Evolutionary conservation across 2,329 filamentous ascomycete species (phyloP).

Genomic region (Epichloe gansuensis): DNA sequence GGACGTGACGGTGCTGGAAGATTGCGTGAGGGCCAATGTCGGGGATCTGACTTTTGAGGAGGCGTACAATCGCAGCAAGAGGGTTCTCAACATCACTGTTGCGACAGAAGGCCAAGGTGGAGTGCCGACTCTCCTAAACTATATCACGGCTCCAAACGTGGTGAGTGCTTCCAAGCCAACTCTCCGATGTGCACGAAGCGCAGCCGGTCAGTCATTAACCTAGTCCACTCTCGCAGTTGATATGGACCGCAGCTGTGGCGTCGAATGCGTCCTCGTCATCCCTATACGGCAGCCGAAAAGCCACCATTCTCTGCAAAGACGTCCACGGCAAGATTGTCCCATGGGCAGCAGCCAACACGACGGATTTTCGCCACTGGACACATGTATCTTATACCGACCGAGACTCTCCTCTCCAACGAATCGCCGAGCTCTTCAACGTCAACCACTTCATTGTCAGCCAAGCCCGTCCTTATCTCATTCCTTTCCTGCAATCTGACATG

Average conservation of each 20-base stretch:
- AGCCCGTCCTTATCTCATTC: constrained; percentile 77
- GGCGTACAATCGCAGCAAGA: constrained; percentile 72
- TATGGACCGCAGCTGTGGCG: constrained; percentile 67
- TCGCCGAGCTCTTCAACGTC: constrained; percentile 78
- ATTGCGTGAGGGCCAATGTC: constrained; percentile 73
- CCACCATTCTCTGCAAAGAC: constrained; percentile 64
- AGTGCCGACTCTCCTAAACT: constrained; percentile 77
- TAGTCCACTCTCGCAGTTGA: constrained; percentile 40
- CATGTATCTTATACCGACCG: constrained; percentile 52
- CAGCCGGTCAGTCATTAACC: background rate
- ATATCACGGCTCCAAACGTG: constrained; percentile 85
- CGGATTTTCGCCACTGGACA: constrained; percentile 55
- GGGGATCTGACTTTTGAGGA: constrained; percentile 89
- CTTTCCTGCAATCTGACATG: constrained; percentile 70
- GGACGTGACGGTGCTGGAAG: constrained; percentile 68
- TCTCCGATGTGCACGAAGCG: background rate
- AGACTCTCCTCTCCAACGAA: constrained; percentile 52
- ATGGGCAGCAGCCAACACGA: constrained; percentile 53
- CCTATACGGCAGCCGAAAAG: constrained; percentile 51
- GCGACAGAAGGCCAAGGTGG: constrained; percentile 61
- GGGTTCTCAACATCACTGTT: constrained; percentile 84
- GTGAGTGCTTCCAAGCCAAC: constrained; percentile 36
- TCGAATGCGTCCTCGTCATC: constrained; percentile 57
- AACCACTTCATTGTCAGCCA: constrained; percentile 94
- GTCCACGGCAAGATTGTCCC: constrained; percentile 58